Base-by-base conservation (phyloP, 1,284 basidiomycete genomes). In the Sporisorium iseilematis-ciliati region DNA sequence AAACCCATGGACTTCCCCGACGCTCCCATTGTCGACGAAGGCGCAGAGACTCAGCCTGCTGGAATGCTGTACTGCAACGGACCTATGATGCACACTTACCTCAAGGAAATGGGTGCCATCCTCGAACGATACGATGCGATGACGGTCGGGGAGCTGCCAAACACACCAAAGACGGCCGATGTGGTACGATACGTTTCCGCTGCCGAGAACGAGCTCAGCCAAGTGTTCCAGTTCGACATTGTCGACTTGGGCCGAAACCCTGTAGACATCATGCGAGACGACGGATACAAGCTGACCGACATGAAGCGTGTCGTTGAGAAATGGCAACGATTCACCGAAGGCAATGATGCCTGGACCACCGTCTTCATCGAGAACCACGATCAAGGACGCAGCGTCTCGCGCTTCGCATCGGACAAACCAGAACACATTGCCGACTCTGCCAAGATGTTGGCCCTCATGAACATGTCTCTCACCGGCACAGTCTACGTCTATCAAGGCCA, bases 401-500 rank as follows among this genome's bases (percentile, higher is more conserved):
- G 91, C 49, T 92, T 89, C 74, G 90, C 89, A 10, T 88, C 89
- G 72, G 91, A 92, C 80, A 86, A 87, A 0, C 87, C 88, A 0
- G 84, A 88, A 75, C 89, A 88, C 87, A 88, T 91, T 5, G 83
- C 85, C 1, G 78, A 87, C 7, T 89, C 89, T 1, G 91, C 89
- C 10, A 92, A 92, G 81, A 85, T 92, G 82, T 84, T 92, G 21
- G 89, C 90, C 0, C 86, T 91, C 25, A 84, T 92, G 54, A 88
- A 92, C 75, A 86, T 88, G 40, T 89, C 90, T 0, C 88, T 90
- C 54, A 87, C 88, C 1, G 92, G 92, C 3, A 92, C 92, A 12
- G 84, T 91, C 69, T 93, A 90, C 82, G 86, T 93, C 14, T 92
- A 90, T 83, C 91, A 92, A 85, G 91, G 92, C 35, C 59, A 82